phyloP scores from a whole-genome alignment of 345 rosid genomes.

The Populus euphratica region DNA sequence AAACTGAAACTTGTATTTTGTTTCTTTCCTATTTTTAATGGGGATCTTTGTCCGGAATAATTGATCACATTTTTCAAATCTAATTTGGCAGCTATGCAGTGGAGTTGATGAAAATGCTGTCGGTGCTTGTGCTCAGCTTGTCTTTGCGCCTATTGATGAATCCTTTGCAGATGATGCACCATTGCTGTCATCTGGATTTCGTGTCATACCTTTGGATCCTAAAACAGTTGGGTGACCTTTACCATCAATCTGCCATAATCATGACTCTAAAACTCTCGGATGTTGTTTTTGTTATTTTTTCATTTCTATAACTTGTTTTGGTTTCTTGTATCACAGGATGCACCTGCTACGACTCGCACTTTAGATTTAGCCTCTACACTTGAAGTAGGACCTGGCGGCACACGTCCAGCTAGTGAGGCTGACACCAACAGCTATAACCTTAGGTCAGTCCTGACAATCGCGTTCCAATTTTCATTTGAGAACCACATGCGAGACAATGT shows the following conservation, averaged over 20 bases:
- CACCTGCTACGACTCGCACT: conserved; percentile 60
- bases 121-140: conserved; percentile 93
- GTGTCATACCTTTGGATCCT: conserved; percentile 82
- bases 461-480: conserved; percentile 87
- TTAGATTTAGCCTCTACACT: conserved; percentile 87
- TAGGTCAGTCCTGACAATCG: conserved; percentile 87
- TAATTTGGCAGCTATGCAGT: conserved; percentile 57
- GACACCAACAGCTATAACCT: conserved; percentile 53
- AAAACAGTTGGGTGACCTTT: conserved; percentile 52
- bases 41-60: background rate
- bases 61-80: background rate
- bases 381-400: conserved; percentile 59
- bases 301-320: conserved; percentile 7
- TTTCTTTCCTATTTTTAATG: background rate
- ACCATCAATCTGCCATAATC: background rate
- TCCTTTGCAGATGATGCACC: conserved; percentile 98
- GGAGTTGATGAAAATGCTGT: conserved; percentile 90
- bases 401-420: conserved; percentile 53
- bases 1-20: background rate
- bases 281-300: background rate
- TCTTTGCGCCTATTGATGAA: conserved; percentile 92
- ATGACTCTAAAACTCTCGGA: background rate
- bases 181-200: conserved; percentile 84
- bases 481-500: conserved; percentile 75
- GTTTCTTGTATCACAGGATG: conserved; percentile 43